Conservation (phyloP, 176 grass and related monocot species). For the Oryza australiensis region DNA sequence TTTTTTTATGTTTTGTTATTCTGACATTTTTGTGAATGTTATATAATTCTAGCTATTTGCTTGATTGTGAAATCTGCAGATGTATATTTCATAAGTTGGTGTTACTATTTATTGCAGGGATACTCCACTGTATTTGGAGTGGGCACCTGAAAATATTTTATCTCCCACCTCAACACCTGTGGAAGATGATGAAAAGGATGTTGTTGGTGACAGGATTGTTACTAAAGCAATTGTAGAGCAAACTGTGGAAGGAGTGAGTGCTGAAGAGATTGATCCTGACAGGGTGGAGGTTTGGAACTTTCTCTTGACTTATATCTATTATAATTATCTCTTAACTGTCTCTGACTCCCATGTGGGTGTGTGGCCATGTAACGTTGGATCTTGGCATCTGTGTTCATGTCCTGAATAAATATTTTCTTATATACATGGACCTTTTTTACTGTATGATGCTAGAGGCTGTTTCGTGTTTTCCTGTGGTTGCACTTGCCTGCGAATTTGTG, state of each 20-base stretch:
- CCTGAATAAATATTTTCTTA: neutral
- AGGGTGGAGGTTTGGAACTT: conserved; percentile 73
- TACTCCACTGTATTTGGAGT: conserved; percentile 94
- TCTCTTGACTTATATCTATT: conserved; percentile 4
- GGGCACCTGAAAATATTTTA: conserved; percentile 87
- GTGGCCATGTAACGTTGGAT: neutral
- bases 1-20: neutral
- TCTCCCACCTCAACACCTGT: conserved; percentile 47
- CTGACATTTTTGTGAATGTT: neutral
- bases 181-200: conserved; percentile 65
- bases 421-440: neutral
- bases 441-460: neutral
- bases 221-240: conserved; percentile 83
- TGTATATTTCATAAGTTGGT: neutral
- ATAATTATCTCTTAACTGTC: neutral
- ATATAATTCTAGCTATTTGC: conserved; percentile 5
- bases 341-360: neutral
- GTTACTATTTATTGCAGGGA: conserved; percentile 57
- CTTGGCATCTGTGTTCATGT: neutral
- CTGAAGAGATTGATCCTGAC: conserved; percentile 94
- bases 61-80: conserved; percentile 7
- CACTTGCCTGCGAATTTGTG: neutral
- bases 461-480: conserved; percentile 19
- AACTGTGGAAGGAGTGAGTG: conserved; percentile 74
- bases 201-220: conserved; percentile 57